Evolutionary conservation across 768 basidiomycete genomes (phyloP).

Genomic region (Filobasidium wieringae): DNA sequence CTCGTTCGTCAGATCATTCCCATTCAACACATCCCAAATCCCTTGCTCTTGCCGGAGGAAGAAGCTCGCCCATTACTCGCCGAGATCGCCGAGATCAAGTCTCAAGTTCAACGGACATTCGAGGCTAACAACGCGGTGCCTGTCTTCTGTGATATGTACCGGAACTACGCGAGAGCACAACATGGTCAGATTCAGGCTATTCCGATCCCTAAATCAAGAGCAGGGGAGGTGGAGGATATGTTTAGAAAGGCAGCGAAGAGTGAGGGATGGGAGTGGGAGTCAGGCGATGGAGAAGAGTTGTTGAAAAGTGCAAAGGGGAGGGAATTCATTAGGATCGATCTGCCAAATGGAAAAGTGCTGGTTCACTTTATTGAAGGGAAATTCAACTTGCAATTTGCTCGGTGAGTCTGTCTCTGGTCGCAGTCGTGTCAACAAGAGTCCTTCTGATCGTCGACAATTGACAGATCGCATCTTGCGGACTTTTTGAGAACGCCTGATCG

Average conservation of each 20-base stretch:
- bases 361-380: constrained; percentile 70
- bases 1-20: constrained; percentile 42
- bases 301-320: constrained; percentile 41
- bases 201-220: constrained; percentile 42
- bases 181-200: constrained; percentile 84
- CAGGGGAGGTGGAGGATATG: constrained; percentile 45
- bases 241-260: constrained; percentile 49
- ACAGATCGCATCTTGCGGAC: constrained; percentile 66
- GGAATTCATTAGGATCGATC: constrained; percentile 81
- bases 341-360: constrained; percentile 73
- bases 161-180: constrained; percentile 71
- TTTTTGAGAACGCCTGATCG: constrained; percentile 66
- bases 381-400: constrained; percentile 86
- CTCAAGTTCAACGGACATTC: constrained; percentile 59
- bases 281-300: constrained; percentile 54
- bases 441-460: not conserved
- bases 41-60: constrained; percentile 66
- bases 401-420: no score
- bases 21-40: constrained; percentile 74
- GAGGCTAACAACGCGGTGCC: constrained; percentile 55
- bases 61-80: constrained; percentile 60
- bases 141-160: constrained; percentile 78
- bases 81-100: constrained; percentile 74
- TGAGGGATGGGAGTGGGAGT: constrained; percentile 56
- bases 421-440: no score